phyloP scores from a whole-genome alignment of 768 basidiomycete genomes.

The Lactarius hengduanensis region DNA sequence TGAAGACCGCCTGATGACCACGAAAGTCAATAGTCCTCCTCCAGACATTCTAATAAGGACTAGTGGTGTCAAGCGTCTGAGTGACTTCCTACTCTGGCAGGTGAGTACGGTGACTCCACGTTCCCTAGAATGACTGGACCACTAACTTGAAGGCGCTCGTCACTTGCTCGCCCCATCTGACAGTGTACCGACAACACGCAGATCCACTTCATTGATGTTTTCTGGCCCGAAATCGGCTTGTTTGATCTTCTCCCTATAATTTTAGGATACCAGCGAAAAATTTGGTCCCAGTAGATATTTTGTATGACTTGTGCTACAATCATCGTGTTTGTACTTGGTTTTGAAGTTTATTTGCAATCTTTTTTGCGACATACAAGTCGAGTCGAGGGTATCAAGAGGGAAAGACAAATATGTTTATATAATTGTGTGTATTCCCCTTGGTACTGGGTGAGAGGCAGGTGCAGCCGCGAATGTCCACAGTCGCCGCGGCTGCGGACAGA shows the following conservation, averaged over 20 bases:
- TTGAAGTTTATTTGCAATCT: no score
- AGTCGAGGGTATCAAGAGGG: no score
- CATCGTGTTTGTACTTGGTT: no score
- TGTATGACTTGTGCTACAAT: neutral
- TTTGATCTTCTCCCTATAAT: constrained; percentile 85
- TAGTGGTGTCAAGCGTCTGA: constrained; percentile 83
- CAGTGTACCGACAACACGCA: constrained; percentile 84
- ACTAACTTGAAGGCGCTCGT: neutral
- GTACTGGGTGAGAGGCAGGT: no score
- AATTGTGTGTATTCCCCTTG: no score
- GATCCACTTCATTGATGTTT: constrained; percentile 79
- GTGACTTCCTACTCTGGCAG: constrained; percentile 96
- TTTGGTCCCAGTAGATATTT: constrained; percentile 44
- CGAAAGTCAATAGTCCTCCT: constrained; percentile 67
- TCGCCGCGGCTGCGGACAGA: no score
- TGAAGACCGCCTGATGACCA: constrained; percentile 63
- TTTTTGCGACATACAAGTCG: no score
- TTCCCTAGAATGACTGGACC: neutral
- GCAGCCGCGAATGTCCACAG: no score
- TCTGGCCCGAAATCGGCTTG: constrained; percentile 94
- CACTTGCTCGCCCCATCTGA: neutral
- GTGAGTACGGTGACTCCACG: constrained; percentile 42
- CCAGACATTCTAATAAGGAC: constrained; percentile 90
- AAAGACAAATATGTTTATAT: no score
- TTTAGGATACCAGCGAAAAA: constrained; percentile 83